Conservation (phyloP, 768 basidiomycete species). For the Pleurotus cornucopiae region DNA sequence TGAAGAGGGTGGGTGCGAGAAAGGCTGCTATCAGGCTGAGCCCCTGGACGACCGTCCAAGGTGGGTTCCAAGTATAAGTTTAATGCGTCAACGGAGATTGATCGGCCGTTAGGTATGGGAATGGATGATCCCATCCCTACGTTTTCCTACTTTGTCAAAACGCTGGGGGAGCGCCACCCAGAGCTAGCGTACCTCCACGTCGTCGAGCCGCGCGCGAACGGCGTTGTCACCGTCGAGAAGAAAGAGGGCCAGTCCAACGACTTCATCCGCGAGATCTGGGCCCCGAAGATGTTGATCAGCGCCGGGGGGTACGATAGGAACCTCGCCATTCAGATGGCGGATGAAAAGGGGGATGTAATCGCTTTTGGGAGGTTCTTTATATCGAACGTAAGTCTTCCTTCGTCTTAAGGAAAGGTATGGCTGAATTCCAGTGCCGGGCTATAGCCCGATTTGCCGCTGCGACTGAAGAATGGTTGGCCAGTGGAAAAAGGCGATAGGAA, state of each 20-base stretch:
- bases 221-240: neutral
- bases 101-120: conserved; percentile 20
- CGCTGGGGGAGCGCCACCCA: conserved; percentile 23
- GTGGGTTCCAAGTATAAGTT: conserved; percentile 10
- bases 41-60: conserved; percentile 33
- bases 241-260: conserved; percentile 14
- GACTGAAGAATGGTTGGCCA: conserved; percentile 22
- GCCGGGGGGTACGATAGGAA: conserved; percentile 29
- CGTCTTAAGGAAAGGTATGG: neutral
- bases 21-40: conserved; percentile 38
- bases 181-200: conserved; percentile 39
- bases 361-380: conserved; percentile 32
- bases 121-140: conserved; percentile 29
- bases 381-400: conserved; percentile 27
- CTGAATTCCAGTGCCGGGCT: neutral
- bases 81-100: no score
- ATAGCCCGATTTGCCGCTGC: conserved; percentile 29
- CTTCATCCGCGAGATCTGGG: conserved; percentile 22
- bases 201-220: conserved; percentile 24
- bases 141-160: conserved; percentile 26
- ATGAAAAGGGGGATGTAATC: conserved; percentile 19
- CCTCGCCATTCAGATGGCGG: conserved; percentile 22
- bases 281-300: conserved; percentile 21
- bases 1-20: conserved; percentile 37
- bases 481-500: conserved; percentile 21